Evolutionary conservation across 2,329 filamentous ascomycete genomes (phyloP).

Genomic region (Cercospora zeina): DNA sequence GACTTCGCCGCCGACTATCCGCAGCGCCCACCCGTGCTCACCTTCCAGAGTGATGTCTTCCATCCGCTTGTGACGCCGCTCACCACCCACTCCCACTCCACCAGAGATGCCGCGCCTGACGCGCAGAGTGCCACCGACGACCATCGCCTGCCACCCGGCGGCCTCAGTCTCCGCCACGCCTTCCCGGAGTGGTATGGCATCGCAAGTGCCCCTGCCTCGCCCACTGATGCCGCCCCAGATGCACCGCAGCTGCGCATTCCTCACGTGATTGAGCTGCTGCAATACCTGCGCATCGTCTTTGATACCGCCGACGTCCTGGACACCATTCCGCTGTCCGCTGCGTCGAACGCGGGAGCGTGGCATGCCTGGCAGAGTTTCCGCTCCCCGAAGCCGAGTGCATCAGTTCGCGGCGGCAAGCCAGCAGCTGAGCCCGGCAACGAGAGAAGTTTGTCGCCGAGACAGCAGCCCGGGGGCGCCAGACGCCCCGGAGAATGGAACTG

Average conservation of each 20-base stretch:
- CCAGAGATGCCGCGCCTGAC: slow-evolving; percentile 70
- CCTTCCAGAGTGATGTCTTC: slow-evolving; percentile 90
- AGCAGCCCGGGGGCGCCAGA: slow-evolving; percentile 50
- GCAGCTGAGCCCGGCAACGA: slow-evolving; percentile 24
- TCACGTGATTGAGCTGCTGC: slow-evolving; percentile 60
- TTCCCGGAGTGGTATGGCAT: slow-evolving; percentile 81
- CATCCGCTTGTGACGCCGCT: slow-evolving; percentile 89
- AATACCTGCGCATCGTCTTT: slow-evolving; percentile 81
- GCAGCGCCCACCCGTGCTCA: slow-evolving; percentile 74
- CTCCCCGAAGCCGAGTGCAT: slow-evolving; percentile 40
- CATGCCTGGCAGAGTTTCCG: slow-evolving; percentile 84
- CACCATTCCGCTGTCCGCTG: slow-evolving; percentile 73
- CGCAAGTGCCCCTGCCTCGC: slow-evolving; percentile 7
- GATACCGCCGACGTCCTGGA: slow-evolving; percentile 76
- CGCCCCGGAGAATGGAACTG: slow-evolving; percentile 90
- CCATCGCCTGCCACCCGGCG: slow-evolving; percentile 79
- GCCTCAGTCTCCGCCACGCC: slow-evolving; percentile 85
- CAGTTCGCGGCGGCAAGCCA: slow-evolving; percentile 21
- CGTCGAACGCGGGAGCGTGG: slow-evolving; percentile 89
- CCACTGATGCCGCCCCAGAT: slow-evolving; percentile 15
- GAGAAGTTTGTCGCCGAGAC: slow-evolving; percentile 34
- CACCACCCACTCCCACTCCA: slow-evolving; percentile 92
- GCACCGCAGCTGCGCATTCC: slow-evolving; percentile 21
- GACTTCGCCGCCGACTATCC: slow-evolving; percentile 83
- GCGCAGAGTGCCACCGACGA: slow-evolving; percentile 82